Percentiles rank a stretch among this genome's conserved stretches.
These are phyloP conservation scores for Rhododendron molle DNA, from an alignment of 148 eudicot species.

Conservation along the genomic window DNA sequence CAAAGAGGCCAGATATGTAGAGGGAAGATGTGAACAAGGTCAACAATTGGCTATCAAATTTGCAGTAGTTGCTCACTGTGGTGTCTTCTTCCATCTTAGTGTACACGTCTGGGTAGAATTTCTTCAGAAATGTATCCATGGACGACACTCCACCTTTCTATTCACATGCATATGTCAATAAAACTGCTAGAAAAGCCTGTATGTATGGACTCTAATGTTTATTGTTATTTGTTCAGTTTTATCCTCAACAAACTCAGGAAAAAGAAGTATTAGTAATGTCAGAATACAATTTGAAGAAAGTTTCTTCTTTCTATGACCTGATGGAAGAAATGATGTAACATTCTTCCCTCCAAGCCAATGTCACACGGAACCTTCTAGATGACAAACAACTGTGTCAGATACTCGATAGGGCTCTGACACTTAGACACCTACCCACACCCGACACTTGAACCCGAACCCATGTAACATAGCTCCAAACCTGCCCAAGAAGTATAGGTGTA, in stretches of 20 bases:
- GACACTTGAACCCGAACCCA: background rate
- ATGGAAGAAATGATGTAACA: background rate
- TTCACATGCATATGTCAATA: background rate
- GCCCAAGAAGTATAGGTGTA: background rate
- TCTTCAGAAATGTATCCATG: background rate
- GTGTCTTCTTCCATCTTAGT: background rate
- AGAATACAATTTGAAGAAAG: background rate
- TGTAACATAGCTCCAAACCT: background rate
- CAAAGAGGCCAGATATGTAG: conserved; percentile 21
- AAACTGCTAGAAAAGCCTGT: background rate
- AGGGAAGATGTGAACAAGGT: conserved; percentile 37
- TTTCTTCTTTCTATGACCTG: background rate
- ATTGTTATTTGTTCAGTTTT: background rate
- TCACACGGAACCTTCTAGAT: background rate
- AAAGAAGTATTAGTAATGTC: background rate
- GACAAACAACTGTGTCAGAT: background rate
- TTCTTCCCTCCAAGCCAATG: background rate
- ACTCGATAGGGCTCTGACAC: background rate
- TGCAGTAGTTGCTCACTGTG: conserved; percentile 21
- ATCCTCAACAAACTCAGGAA: background rate
- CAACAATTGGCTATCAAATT: conserved; percentile 29
- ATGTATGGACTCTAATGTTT: background rate
- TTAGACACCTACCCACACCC: background rate
- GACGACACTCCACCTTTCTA: background rate
- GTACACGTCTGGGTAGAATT: background rate